Conservation (phyloP, 2,329 filamentous ascomycete species). For the Lachnellula occidentalis region DNA sequence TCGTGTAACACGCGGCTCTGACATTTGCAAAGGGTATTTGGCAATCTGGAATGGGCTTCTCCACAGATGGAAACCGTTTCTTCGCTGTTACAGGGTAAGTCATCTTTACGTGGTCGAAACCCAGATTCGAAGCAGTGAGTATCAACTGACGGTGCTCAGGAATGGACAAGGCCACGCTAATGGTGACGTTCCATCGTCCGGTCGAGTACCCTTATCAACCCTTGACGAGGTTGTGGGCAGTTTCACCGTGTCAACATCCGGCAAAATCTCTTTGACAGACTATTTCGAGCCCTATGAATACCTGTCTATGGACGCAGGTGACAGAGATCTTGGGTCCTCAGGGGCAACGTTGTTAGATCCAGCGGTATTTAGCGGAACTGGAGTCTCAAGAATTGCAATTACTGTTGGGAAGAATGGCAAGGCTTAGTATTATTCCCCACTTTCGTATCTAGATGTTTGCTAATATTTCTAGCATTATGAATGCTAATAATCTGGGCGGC, state of each 20-base stretch:
- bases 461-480: conserved; percentile 26
- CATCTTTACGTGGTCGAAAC: conserved; percentile 7
- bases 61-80: conserved; percentile 30
- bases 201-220: conserved; percentile 30
- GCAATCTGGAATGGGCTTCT: conserved; percentile 34
- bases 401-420: conserved; percentile 47
- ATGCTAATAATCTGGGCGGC: conserved; percentile 32
- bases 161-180: conserved; percentile 33
- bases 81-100: conserved; percentile 28
- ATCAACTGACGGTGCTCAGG: conserved; percentile 7
- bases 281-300: conserved; percentile 53
- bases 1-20: not conserved
- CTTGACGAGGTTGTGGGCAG: conserved; percentile 43
- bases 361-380: conserved; percentile 38
- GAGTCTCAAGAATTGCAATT: conserved; percentile 42
- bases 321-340: conserved; percentile 44
- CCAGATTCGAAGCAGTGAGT: not conserved
- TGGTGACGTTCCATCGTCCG: conserved; percentile 33
- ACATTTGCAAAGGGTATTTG: conserved; percentile 27
- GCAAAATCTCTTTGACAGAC: conserved; percentile 42
- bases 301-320: conserved; percentile 42
- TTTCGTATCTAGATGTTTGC: not conserved
- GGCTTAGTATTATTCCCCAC: conserved; percentile 30
- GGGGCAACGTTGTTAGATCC: conserved; percentile 41
- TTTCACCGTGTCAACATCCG: conserved; percentile 37